A percentile compares a stretch with the other conserved stretches of the same genome.
Conservation (phyloP, 305 asterid genomes). For the Rubia tinctorum region DNA sequence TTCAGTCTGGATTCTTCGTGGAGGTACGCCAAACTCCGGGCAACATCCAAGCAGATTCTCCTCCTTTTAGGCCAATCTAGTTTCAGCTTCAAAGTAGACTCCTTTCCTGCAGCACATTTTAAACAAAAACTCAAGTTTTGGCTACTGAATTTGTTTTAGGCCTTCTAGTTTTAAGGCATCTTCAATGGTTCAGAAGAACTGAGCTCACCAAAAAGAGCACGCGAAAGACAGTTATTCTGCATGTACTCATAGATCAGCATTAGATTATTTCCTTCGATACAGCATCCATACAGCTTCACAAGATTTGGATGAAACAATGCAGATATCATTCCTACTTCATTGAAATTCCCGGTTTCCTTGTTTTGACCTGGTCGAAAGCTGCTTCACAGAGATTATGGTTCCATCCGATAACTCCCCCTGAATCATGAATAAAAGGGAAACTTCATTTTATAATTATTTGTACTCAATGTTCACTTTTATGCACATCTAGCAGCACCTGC, state of each 20-base stretch:
- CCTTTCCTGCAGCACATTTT: slow-evolving; percentile 42
- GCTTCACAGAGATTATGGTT: slow-evolving; percentile 86
- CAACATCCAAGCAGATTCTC: slow-evolving; percentile 77
- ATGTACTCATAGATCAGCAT: slow-evolving; percentile 79
- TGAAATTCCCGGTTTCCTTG: slow-evolving; percentile 91
- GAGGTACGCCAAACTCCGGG: slow-evolving; percentile 78
- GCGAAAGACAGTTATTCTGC: slow-evolving; percentile 84
- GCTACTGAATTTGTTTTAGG: neutral
- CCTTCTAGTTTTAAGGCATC: neutral
- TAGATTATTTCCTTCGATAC: slow-evolving; percentile 84
- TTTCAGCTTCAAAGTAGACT: slow-evolving; percentile 40
- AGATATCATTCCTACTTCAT: slow-evolving; percentile 89
- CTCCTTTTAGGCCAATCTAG: slow-evolving; percentile 79
- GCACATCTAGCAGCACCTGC: no score
- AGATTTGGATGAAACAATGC: slow-evolving; percentile 78
- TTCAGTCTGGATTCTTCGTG: slow-evolving; percentile 85
- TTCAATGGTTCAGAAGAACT: slow-evolving; percentile 13
- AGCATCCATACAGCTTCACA: slow-evolving; percentile 88
- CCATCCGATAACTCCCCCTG: slow-evolving; percentile 88
- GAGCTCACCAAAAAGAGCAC: slow-evolving; percentile 80
- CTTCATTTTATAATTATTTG: neutral
- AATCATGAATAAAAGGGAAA: slow-evolving; percentile 13
- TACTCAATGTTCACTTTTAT: neutral
- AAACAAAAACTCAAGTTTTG: neutral
- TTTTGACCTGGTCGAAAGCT: slow-evolving; percentile 84